These are phyloP conservation scores for Coprinopsis sp. DNA, from an alignment of 768 basidiomycete species.

Conservation along the genomic window DNA sequence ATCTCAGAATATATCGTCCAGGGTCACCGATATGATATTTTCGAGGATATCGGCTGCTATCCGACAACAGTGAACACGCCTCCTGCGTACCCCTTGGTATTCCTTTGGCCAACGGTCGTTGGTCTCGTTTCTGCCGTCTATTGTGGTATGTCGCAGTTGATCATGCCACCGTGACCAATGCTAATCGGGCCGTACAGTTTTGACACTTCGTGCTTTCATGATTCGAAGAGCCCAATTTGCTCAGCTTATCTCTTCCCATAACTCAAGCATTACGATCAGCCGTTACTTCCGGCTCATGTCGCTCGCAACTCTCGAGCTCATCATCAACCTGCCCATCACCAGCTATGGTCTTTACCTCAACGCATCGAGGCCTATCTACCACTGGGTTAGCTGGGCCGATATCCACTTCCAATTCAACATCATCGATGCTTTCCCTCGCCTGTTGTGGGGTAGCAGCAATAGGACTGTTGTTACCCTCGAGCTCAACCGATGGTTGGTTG, in stretches of 20 bases:
- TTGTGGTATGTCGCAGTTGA: constrained; percentile 14
- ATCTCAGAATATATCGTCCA: constrained; percentile 49
- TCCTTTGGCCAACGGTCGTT: constrained; percentile 32
- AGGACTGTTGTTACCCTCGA: constrained; percentile 9
- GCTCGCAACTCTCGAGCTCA: constrained; percentile 44
- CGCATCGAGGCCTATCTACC: constrained; percentile 26
- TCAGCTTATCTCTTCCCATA: constrained; percentile 19
- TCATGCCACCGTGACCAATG: neutral
- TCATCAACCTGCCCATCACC: constrained; percentile 32
- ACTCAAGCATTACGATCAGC: constrained; percentile 21
- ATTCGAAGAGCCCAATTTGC: constrained; percentile 27
- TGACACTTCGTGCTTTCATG: constrained; percentile 29
- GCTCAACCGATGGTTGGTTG: constrained; percentile 24
- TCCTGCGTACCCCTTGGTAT: constrained; percentile 33
- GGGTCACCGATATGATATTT: constrained; percentile 45
- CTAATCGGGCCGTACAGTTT: constrained; percentile 13
- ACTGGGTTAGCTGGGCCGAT: constrained; percentile 43
- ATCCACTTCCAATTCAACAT: constrained; percentile 44
- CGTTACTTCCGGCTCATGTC: constrained; percentile 59
- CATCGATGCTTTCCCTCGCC: constrained; percentile 25
- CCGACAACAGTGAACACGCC: constrained; percentile 36
- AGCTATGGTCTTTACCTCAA: constrained; percentile 34
- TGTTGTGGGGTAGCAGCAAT: constrained; percentile 21
- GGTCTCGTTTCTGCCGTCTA: constrained; percentile 28
- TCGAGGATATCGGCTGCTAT: constrained; percentile 46